These are phyloP conservation scores for Lasiodiplodia sp. DNA, from an alignment of 2,329 filamentous ascomycete species.

Conservation along the genomic window DNA sequence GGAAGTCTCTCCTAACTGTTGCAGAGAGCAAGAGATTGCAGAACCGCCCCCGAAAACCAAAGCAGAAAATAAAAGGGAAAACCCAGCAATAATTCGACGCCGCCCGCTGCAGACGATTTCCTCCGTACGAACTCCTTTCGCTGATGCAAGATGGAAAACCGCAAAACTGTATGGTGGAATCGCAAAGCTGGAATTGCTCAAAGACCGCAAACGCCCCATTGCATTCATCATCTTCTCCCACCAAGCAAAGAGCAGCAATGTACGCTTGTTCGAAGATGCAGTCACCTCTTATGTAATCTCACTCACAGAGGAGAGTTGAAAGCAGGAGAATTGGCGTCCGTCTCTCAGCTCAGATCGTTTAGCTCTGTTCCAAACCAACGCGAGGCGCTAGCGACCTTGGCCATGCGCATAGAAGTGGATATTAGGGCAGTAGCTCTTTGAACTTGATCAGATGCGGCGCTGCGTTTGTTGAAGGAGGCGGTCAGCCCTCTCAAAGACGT, in stretches of 20 bases:
- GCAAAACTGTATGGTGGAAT: neutral
- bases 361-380: neutral
- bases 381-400: neutral
- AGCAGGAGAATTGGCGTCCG: neutral
- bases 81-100: neutral
- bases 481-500: conserved; percentile 47
- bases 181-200: conserved; percentile 10
- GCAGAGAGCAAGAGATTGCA: neutral
- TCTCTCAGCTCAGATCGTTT: neutral
- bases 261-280: neutral
- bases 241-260: neutral
- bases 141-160: conserved; percentile 14
- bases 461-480: conserved; percentile 41
- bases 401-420: neutral
- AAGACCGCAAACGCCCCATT: conserved; percentile 15
- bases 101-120: conserved; percentile 16
- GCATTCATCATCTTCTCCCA: conserved; percentile 3
- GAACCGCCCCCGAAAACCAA: neutral
- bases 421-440: neutral
- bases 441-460: conserved; percentile 19
- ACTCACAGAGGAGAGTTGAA: neutral
- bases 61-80: neutral
- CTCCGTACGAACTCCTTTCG: conserved; percentile 15
- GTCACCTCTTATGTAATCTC: neutral
- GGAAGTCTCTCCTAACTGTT: neutral